These are phyloP conservation scores for Dictyostelium firmibasis DNA, from an alignment of 78 protist species.

Conservation along the genomic window DNA sequence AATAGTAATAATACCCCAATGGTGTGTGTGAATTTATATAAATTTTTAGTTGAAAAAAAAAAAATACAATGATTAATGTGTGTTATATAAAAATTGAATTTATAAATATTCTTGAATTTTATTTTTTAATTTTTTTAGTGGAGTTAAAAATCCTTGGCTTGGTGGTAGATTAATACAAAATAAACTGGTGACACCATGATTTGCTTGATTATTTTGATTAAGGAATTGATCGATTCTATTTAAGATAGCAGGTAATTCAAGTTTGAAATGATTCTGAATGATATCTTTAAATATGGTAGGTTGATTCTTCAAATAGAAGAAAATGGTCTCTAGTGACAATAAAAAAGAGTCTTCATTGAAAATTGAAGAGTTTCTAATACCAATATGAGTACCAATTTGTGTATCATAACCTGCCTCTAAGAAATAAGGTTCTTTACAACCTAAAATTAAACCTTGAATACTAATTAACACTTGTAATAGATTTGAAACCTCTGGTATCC, in stretches of 20 bases:
- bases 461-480: constrained; percentile 69
- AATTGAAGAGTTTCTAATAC: constrained; percentile 45
- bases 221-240: constrained; percentile 42
- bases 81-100: too few species aligned
- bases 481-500: constrained; percentile 78
- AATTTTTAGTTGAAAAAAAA: too few species aligned
- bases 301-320: constrained; percentile 1
- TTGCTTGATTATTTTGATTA: neutral
- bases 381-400: constrained; percentile 74
- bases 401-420: constrained; percentile 84
- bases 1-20: too few species aligned
- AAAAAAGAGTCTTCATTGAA: constrained; percentile 67
- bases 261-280: constrained; percentile 16
- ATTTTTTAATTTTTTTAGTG: neutral
- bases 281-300: constrained; percentile 29
- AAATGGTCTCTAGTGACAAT: constrained; percentile 39
- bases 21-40: too few species aligned
- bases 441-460: constrained; percentile 79
- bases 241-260: neutral
- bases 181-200: neutral
- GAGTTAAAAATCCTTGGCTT: constrained; percentile 13
- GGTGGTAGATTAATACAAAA: constrained; percentile 44
- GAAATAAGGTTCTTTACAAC: constrained; percentile 78
- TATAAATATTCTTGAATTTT: constrained; percentile 19
- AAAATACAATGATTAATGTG: too few species aligned